Conservation (phyloP, 495 filamentous ascomycete genomes). For the Thermothielavioides terrestris region DNA sequence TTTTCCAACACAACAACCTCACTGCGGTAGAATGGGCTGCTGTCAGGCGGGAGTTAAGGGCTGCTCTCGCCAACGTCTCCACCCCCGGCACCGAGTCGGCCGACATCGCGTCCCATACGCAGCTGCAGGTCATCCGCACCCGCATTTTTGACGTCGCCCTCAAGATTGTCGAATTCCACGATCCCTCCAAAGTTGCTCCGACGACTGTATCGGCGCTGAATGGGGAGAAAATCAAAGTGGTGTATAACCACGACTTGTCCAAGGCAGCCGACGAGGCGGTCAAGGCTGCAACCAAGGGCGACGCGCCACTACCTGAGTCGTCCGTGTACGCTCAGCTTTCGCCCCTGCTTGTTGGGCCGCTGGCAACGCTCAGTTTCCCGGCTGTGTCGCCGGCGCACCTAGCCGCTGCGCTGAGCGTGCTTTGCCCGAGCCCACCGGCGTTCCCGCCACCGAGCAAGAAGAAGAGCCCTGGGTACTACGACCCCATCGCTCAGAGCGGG, state of each 20-base stretch:
- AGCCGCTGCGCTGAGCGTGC: slow-evolving; percentile 63
- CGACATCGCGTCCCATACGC: slow-evolving; percentile 45
- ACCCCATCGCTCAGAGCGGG: slow-evolving; percentile 63
- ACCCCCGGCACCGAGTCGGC: not conserved
- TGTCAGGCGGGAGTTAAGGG: slow-evolving; percentile 70
- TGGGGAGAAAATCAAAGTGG: slow-evolving; percentile 34
- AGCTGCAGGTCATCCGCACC: slow-evolving; percentile 76
- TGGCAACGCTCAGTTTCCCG: slow-evolving; percentile 75
- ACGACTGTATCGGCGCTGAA: slow-evolving; percentile 13
- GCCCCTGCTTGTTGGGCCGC: slow-evolving; percentile 71
- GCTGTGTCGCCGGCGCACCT: slow-evolving; percentile 73
- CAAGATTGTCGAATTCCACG: slow-evolving; percentile 78
- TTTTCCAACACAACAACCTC: slow-evolving; percentile 97
- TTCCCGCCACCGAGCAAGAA: slow-evolving; percentile 71
- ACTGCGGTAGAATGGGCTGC: slow-evolving; percentile 78
- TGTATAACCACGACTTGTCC: slow-evolving; percentile 67
- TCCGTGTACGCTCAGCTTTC: slow-evolving; percentile 48
- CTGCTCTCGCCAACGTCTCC: slow-evolving; percentile 55
- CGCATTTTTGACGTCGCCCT: slow-evolving; percentile 80
- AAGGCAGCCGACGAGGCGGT: slow-evolving; percentile 55
- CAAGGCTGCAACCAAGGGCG: slow-evolving; percentile 39
- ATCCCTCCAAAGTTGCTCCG: slow-evolving; percentile 40
- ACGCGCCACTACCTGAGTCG: slow-evolving; percentile 29
- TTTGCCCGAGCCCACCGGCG: slow-evolving; percentile 56
- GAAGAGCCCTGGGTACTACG: slow-evolving; percentile 71